Evolutionary conservation across 352 stramenopile species (phyloP), one percentile per base, ranked within the genome.

Genomic region (Thalassiosira pacifica): DNA sequence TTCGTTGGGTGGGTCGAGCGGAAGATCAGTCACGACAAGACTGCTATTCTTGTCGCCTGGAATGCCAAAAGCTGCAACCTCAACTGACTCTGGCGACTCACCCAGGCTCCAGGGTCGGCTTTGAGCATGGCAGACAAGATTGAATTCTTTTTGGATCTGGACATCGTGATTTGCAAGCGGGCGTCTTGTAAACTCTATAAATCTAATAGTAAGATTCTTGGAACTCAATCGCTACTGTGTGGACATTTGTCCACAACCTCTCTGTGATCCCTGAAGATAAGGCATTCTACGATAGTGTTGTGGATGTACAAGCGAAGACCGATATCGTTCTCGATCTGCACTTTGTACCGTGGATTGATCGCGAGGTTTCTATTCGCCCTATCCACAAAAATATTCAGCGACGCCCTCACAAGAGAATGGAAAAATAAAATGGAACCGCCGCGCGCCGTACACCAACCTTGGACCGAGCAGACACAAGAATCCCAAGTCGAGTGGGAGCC

Each of bases 31-130:
- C 11, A 19, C 31, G 69, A 53, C 34, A n/a, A 61, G n/a, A 18
- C 31, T 2, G 4, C 24, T 9, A 45, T 83, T n/a, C 26, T 83
- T 13, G 32, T 64, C 27, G 79, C 79, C 26, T 86, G 60, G 3
- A 75, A 75, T 65, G 79, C 61, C 10, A 70, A 75, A 42, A 69
- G 27, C 1, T 85, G 70, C 53, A 63, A 85, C 34, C 6, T 80
- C 2, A 79, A 73, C 29, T 85, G 78, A 70, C 26, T 85, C 10
- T 85, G 70, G 60, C 69, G 71, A 40, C 18, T 79, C 13, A 76
- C 37, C 19, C 61, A 80, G 74, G 68, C 69, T 45, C 78, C 68
- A 55, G 32, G 26, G 4, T 32, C 60, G 18, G 1, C 22, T n/a
- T 37, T 45, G 8, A 29, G 10, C 26, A 26, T 80, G 34, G 70